Base-by-base conservation (phyloP, 169 alveolate genomes). In the Plasmodium relictum region DNA sequence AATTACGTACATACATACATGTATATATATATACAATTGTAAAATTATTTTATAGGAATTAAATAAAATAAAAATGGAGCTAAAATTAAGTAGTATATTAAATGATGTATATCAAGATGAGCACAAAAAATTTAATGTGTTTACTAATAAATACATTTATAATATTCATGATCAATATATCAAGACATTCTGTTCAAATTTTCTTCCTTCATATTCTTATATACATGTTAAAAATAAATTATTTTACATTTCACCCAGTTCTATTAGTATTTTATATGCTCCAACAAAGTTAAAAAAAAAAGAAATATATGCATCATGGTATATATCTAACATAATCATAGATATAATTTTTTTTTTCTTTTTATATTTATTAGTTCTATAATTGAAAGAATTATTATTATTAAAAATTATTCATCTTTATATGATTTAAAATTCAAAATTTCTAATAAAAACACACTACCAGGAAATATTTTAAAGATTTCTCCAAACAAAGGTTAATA, bases 181-280 rank as follows among this genome's bases (percentile, higher is more conserved):
- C 54, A 72, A 86, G 59, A 71, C 92, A 22, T 59, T 42, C 71
- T 86, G 87, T 52, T 86, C 92, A 16, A 59, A 86, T 52, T 86
- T 72, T 54, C 12, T 86, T 44, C 92, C 92, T 7, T 50, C 92
- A 16, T 86, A 86, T 42, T 71, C 92, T 3, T 86, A 86, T 65
- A 69, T 86, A 69, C 18, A 86, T 41, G 87, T 37, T n/a, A 24
- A 86, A 65, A 86, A 86, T 54, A 86, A 86, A 26, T 26, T 71
- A 16, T 86, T 86, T 61, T 86, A 61, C 54, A 56, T 86, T 66
- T 18, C 92, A 0, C 92, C 92, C 6, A 86, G 88, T 24, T 86
- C 92, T 48, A 86, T 86, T 20, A 86, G 31, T 20, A 86, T 86
- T 59, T 54, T 58, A 71, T 86, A 59, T 39, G 92, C 88, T 70